Conservation (phyloP, 257 asterid genomes). For the Lantana camara region DNA sequence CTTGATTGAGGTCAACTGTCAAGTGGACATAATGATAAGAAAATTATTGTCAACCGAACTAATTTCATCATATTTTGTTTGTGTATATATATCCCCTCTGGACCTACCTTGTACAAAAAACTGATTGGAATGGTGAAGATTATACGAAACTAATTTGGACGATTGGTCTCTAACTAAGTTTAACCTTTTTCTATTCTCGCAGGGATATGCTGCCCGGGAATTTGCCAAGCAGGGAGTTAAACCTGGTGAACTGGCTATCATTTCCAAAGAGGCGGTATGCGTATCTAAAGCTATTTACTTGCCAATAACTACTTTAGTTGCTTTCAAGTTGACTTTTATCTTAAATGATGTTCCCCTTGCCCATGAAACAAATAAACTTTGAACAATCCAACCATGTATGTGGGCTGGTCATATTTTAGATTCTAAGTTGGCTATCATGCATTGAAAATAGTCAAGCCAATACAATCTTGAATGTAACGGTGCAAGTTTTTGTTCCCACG, state of each 20-base stretch:
- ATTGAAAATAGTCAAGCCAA: not conserved
- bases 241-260: slow-evolving; percentile 85
- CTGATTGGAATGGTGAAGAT: not conserved
- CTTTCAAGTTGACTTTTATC: not conserved
- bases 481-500: not conserved
- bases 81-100: not conserved
- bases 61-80: slow-evolving; percentile 7
- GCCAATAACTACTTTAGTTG: not conserved
- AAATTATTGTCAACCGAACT: not conserved
- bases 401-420: slow-evolving; percentile 7
- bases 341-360: not conserved
- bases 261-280: slow-evolving; percentile 95
- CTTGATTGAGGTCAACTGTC: slow-evolving; percentile 4
- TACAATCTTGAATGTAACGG: not conserved
- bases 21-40: not conserved
- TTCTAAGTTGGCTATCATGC: not conserved
- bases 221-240: slow-evolving; percentile 90
- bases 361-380: not conserved
- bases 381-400: slow-evolving; percentile 3
- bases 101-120: not conserved
- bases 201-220: slow-evolving; percentile 98
- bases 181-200: slow-evolving; percentile 29
- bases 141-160: not conserved
- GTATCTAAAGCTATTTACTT: not conserved
- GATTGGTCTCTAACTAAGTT: not conserved